Evolutionary conservation across 2,329 filamentous ascomycete genomes (phyloP).

Genomic region (Colletotrichum salicis): DNA sequence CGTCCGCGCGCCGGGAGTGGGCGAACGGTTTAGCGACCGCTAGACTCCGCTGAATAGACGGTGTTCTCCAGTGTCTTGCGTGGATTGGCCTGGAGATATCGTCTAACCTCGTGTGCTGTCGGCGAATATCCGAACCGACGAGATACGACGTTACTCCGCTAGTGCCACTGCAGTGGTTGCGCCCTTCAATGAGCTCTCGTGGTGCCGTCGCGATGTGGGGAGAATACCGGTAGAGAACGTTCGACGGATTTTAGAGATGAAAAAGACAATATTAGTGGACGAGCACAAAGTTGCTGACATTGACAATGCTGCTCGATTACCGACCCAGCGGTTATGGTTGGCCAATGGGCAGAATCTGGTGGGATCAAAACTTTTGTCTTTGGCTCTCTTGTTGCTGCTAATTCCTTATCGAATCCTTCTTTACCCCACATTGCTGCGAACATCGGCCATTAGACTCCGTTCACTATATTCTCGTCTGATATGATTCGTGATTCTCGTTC

Average conservation of each 20-base stretch:
- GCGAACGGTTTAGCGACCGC: slow-evolving; percentile 3
- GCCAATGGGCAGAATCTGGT: background rate
- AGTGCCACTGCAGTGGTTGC: background rate
- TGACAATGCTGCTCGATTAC: background rate
- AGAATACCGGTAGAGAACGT: background rate
- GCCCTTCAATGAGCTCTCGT: background rate
- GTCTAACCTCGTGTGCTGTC: slow-evolving; percentile 6
- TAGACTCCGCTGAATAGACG: slow-evolving; percentile 31
- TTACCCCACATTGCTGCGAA: slow-evolving; percentile 16
- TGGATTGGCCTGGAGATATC: background rate
- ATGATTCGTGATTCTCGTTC: background rate
- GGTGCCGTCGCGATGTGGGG: background rate
- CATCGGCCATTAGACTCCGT: slow-evolving; percentile 5
- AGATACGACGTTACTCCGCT: slow-evolving; percentile 11
- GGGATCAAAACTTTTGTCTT: background rate
- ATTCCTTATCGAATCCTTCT: slow-evolving; percentile 15
- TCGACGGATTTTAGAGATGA: background rate
- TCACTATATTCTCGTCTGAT: background rate
- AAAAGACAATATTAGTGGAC: background rate
- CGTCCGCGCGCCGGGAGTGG: background rate
- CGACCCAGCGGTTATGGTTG: slow-evolving; percentile 6
- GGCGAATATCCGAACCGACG: slow-evolving; percentile 21
- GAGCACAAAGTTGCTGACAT: background rate
- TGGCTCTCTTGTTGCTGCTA: background rate
- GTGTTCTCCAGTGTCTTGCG: background rate